Evolutionary conservation across 257 asterid genomes (phyloP), one percentile per base, ranked within the genome.

Genomic region (Nicotiana attenuata): DNA sequence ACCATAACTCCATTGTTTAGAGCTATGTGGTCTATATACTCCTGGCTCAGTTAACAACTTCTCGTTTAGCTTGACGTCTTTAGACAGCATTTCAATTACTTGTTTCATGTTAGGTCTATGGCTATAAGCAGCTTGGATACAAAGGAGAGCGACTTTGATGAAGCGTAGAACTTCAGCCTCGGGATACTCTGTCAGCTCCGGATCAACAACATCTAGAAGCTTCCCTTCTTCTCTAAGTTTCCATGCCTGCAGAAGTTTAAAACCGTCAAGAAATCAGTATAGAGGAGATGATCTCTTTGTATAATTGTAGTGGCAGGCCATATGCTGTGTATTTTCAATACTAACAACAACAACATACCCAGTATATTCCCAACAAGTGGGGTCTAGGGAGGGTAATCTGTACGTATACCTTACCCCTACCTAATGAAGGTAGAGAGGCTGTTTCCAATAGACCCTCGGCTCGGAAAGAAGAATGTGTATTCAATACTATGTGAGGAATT

Each of bases 51-150:
- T 86, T 65, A 94, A 79, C 59, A 92, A 29, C 73, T 85, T 84
- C 71, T 90, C 97, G 4, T 91, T 91, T 2, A 94, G 93, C 47
- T 0, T 59, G 79, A 92, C 97, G 29, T 91, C 91, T 11, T 87
- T 79, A 0, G 97, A 90, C 15, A 94, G 89, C 97, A 94, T 91
- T 56, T 65, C 87, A 81, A 92, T 82, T 76, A 94, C 98, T 79
- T 94, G 97, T 73, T 88, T 92, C 98, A 94, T 94, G 84, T 85
- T 90, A 5, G 98, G 98, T 68, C 98, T 89, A 38, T 84, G 91
- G 35, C 91, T 90, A 80, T 94, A 81, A 57, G 92, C 85, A 31
- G 95, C 89, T 80, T 94, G 98, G 11, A 93, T 91, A 86, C 98
- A 94, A 81, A 94, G 90, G 35, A 94, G 86, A 7, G 94, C 95